A percentile compares a stretch with the other conserved stretches of the same genome.
Evolutionary conservation across 2,329 filamentous ascomycete genomes (phyloP).

Genomic region (Cercospora beticola): DNA sequence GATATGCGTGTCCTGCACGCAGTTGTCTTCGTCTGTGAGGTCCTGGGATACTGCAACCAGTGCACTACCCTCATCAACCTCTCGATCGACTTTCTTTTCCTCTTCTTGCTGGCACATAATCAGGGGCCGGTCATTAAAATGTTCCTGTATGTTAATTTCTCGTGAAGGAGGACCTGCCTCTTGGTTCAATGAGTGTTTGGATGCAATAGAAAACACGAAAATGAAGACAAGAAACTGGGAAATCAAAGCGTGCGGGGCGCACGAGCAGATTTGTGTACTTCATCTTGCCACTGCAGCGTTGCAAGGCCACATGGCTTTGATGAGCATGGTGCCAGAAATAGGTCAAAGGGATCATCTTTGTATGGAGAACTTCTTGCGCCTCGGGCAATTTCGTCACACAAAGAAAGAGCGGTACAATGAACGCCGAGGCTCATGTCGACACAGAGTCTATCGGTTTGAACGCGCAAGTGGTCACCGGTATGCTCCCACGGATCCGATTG

Average conservation of each 20-base stretch:
- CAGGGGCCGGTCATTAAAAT: neutral
- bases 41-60: neutral
- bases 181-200: neutral
- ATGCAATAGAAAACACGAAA: neutral
- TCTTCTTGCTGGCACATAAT: neutral
- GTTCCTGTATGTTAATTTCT: neutral
- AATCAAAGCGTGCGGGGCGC: neutral
- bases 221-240: neutral
- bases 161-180: slow-evolving; percentile 11
- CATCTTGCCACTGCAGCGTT: neutral
- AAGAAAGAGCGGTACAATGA: neutral
- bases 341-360: slow-evolving; percentile 11
- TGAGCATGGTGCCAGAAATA: neutral
- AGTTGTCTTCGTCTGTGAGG: neutral
- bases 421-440: neutral
- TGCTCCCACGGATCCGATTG: too few relatives aligned
- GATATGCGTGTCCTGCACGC: neutral
- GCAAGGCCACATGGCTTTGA: neutral
- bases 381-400: slow-evolving; percentile 1
- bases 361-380: neutral
- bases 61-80: neutral
- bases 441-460: neutral
- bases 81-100: neutral
- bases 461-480: too few relatives aligned
- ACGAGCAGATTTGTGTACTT: neutral